These are phyloP conservation scores for Agarophyton chilense DNA, from an alignment of 23 red algal genomes.

Conservation along the genomic window DNA sequence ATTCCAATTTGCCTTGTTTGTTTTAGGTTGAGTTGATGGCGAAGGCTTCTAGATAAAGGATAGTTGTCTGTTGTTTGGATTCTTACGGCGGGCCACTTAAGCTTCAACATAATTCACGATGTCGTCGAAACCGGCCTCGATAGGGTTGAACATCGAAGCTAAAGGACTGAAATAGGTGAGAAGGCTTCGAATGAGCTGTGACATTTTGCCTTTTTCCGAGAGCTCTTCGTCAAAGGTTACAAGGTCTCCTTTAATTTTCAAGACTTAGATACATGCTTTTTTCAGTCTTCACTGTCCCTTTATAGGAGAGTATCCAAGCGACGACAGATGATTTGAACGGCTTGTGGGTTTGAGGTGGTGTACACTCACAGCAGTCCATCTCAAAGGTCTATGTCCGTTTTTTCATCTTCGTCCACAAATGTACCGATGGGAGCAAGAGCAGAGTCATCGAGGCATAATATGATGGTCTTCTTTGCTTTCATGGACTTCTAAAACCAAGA, in stretches of 20 bases:
- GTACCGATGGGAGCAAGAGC: not conserved
- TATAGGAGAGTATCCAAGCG: slow-evolving; percentile 8
- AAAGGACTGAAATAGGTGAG: slow-evolving; percentile 15
- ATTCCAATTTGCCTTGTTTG: not conserved
- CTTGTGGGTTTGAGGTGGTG: slow-evolving; percentile 8
- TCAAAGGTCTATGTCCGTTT: slow-evolving; percentile 35
- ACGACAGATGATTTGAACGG: not conserved
- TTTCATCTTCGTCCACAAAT: slow-evolving; percentile 20
- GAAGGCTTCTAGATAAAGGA: not conserved
- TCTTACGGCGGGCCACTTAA: slow-evolving; percentile 30
- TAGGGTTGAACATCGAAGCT: not conserved
- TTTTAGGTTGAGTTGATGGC: not conserved
- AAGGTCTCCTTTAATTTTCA: not conserved
- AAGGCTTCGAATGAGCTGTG: slow-evolving; percentile 10
- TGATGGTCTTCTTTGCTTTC: not conserved
- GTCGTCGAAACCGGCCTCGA: not conserved
- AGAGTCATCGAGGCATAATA: not conserved
- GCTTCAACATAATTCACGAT: slow-evolving; percentile 1
- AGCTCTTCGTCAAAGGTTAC: slow-evolving; percentile 9
- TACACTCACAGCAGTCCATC: slow-evolving; percentile 4
- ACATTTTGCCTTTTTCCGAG: not conserved
- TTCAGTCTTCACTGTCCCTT: slow-evolving; percentile 4
- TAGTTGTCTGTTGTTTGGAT: not conserved
- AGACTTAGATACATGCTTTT: no score
- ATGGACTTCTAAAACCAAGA: not conserved